Base-by-base conservation (phyloP, 768 basidiomycete genomes). In the Trichaptum fuscoviolaceum region DNA sequence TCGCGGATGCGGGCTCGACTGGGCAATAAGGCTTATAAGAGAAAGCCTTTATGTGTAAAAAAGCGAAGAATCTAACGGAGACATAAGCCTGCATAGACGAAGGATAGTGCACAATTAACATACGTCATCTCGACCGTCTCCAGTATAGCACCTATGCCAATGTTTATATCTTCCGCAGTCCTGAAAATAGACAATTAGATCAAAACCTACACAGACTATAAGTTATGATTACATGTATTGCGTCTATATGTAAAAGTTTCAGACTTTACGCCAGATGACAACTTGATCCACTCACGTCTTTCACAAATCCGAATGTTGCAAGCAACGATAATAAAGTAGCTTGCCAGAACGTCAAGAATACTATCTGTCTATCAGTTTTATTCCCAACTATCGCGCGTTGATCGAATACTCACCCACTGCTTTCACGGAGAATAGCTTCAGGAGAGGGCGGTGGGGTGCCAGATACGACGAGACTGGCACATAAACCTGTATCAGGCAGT, bases 321-420 rank as follows among this genome's bases (percentile, higher is more conserved):
- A 92, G 80, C 18, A 85, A 66, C 3, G 85, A 83, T 17, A 92
- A 79, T 35, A 85, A 77, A 0, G 83, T 85, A 18, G 86, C 83
- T 74, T 92, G 90, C 90, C 90, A 92, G 73, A 92, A 92, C 7
- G 88, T 90, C 20, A 91, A 77, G 72, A 91, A 90, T 0, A 91
- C 88, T 85, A 68, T 7, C 15, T 64, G 18, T 52, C 30, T 8
- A 58, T 20, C 30, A 57, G 61, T 35, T 23, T 64, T 26, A 9
- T n/a, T 58, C 25, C 4, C 25, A n/a, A 7, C 57, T n/a, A n/a
- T 9, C 57, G 3, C 9, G 30, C 2, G 8, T 30, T 30, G 30
- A 30, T 30, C 2, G 8, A 30, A 30, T 2, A 73, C 84, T 65
- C 36, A 87, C 88, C 87, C 60, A 90, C 88, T 64, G 88, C 87